These are phyloP conservation scores for Lactarius evosmus DNA, from an alignment of 768 basidiomycete species.

Conservation along the genomic window DNA sequence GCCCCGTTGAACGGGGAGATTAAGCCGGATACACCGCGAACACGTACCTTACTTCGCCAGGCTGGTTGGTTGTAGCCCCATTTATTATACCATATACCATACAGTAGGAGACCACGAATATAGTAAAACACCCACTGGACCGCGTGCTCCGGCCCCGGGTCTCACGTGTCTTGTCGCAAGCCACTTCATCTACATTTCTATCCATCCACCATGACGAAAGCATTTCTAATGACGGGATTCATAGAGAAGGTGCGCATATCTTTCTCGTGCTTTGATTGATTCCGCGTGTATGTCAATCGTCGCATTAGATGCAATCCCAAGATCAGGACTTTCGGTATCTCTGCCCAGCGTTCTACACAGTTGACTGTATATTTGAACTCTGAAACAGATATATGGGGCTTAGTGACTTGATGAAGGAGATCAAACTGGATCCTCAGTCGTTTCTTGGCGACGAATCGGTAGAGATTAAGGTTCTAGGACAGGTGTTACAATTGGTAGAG, in stretches of 20 bases:
- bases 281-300: constrained; percentile 10
- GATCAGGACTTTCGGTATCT: constrained; percentile 86
- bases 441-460: constrained; percentile 82
- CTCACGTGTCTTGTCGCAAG: neutral
- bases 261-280: constrained; percentile 3
- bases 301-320: constrained; percentile 74
- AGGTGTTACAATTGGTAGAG: constrained; percentile 82
- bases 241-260: constrained; percentile 63
- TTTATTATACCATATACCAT: neutral
- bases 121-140: no score
- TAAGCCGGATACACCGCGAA: constrained; percentile 32
- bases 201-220: constrained; percentile 66
- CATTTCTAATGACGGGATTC: constrained; percentile 79
- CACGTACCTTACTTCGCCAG: constrained; percentile 29
- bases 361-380: constrained; percentile 23
- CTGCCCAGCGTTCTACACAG: constrained; percentile 21
- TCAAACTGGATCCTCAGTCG: constrained; percentile 69
- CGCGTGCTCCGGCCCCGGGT: neutral
- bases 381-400: constrained; percentile 88
- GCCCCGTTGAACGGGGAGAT: constrained; percentile 34
- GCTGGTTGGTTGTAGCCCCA: constrained; percentile 19
- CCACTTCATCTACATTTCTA: constrained; percentile 5
- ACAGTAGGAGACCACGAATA: neutral
- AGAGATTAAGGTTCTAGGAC: constrained; percentile 80
- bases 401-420: constrained; percentile 88